Conservation (phyloP, 139 green algal genomes). For the Haematococcus lacustris region DNA sequence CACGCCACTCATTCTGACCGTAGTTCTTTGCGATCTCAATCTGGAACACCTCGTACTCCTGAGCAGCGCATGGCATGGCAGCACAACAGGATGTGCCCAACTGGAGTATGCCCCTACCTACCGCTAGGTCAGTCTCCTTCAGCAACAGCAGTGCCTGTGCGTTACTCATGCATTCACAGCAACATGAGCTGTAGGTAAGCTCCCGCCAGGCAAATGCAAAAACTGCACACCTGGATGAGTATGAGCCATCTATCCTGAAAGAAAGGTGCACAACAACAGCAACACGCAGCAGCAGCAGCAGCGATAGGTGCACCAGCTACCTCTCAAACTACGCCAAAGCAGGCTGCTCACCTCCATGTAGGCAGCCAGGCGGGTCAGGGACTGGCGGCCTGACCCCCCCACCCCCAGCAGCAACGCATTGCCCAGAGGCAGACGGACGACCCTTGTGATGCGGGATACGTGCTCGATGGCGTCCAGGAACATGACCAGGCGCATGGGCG, state of each 20-base stretch:
- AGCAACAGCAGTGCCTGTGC: neutral
- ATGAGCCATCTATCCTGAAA: too few relatives aligned
- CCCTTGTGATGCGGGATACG: constrained; percentile 54
- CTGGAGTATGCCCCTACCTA: too few relatives aligned
- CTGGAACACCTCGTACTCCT: constrained; percentile 29
- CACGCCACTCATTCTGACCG: constrained; percentile 48
- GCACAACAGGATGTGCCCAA: too few relatives aligned
- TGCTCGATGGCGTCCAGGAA: constrained; percentile 77
- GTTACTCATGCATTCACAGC: too few relatives aligned
- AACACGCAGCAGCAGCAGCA: too few relatives aligned
- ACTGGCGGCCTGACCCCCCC: constrained; percentile 55
- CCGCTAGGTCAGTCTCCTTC: too few relatives aligned
- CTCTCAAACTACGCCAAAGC: constrained; percentile 19
- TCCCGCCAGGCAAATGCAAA: too few relatives aligned
- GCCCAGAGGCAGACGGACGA: constrained; percentile 47
- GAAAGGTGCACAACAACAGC: too few relatives aligned
- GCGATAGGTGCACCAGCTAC: too few relatives aligned
- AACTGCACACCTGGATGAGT: too few relatives aligned
- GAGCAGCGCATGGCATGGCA: too few relatives aligned
- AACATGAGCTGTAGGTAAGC: neutral
- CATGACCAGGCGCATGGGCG: constrained; percentile 72
- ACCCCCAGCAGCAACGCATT: constrained; percentile 72
- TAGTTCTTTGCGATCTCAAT: constrained; percentile 72
- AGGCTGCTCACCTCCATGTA: constrained; percentile 45
- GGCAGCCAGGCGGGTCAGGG: constrained; percentile 56